A percentile compares a stretch with the other conserved stretches of the same genome.
These are phyloP conservation scores for Naumovozyma castellii DNA, from an alignment of 805 yeast genomes.

Conservation along the genomic window DNA sequence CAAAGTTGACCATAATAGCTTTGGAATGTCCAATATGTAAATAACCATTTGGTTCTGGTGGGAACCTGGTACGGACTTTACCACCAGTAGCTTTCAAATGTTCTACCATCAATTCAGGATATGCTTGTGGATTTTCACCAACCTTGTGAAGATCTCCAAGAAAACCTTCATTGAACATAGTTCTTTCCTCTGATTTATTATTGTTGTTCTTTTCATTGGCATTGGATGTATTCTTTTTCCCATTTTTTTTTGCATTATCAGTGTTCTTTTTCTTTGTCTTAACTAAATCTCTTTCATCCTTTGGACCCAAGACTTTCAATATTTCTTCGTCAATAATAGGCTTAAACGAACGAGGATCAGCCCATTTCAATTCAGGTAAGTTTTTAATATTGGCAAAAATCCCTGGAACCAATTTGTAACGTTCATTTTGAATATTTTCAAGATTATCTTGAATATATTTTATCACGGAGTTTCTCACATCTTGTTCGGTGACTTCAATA, in stretches of 20 bases:
- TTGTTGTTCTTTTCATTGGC: conserved; percentile 4
- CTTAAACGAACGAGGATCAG: conserved; percentile 77
- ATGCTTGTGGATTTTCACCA: conserved; percentile 88
- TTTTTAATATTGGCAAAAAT: conserved; percentile 69
- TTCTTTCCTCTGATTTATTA: conserved; percentile 33
- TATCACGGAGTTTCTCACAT: conserved; percentile 49
- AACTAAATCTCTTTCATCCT: conserved; percentile 84
- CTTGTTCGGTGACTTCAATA: conserved; percentile 53
- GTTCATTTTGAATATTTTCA: conserved; percentile 51
- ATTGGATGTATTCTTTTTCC: conserved; percentile 5
- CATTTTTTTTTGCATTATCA: conserved; percentile 22
- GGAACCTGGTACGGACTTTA: conserved; percentile 85
- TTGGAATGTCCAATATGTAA: conserved; percentile 97
- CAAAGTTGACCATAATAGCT: conserved; percentile 96
- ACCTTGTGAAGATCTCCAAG: conserved; percentile 90
- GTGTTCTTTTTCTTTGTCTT: conserved; percentile 52
- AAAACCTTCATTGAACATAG: conserved; percentile 94
- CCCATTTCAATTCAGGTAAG: conserved; percentile 79
- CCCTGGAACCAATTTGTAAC: conserved; percentile 73
- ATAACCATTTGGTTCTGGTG: conserved; percentile 98
- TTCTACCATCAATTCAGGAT: conserved; percentile 71
- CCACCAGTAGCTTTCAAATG: conserved; percentile 76
- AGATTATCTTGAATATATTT: conserved; percentile 52
- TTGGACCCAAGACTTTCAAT: conserved; percentile 75
- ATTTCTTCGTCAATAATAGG: conserved; percentile 75